These are phyloP conservation scores for Tolypocladium nubicola DNA, from an alignment of 2,329 filamentous ascomycete species.

Conservation along the genomic window DNA sequence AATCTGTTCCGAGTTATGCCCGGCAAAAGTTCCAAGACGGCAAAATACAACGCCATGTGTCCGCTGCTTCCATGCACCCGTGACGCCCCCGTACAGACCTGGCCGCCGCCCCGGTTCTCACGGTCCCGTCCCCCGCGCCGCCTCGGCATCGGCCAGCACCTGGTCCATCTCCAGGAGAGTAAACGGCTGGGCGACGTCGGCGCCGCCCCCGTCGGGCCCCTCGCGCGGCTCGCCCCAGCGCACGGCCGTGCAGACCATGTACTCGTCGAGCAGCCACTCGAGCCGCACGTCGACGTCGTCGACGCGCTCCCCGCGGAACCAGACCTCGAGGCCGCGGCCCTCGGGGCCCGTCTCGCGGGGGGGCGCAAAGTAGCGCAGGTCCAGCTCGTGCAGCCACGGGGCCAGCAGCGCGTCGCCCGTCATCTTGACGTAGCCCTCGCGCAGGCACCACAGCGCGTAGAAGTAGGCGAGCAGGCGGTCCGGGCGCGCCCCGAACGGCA, in stretches of 20 bases:
- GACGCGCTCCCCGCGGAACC: slow-evolving; percentile 17
- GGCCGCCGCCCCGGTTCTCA: neutral
- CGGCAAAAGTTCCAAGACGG: neutral
- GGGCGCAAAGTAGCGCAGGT: slow-evolving; percentile 54
- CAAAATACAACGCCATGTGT: neutral
- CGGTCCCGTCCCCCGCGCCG: neutral
- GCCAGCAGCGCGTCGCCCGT: slow-evolving; percentile 69
- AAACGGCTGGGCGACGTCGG: slow-evolving; percentile 22
- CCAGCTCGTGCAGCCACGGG: slow-evolving; percentile 58
- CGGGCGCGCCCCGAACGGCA: slow-evolving; percentile 14
- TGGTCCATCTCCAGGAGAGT: slow-evolving; percentile 25
- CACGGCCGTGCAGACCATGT: slow-evolving; percentile 44
- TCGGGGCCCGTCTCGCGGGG: slow-evolving; percentile 25
- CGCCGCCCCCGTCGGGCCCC: slow-evolving; percentile 29
- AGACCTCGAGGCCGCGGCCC: slow-evolving; percentile 15
- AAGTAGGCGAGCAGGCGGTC: slow-evolving; percentile 59
- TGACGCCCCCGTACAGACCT: too few relatives aligned
- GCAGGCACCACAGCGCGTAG: slow-evolving; percentile 69
- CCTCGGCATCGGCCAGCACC: slow-evolving; percentile 33
- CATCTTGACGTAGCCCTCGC: slow-evolving; percentile 77
- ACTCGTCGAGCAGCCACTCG: slow-evolving; percentile 35
- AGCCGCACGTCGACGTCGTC: slow-evolving; percentile 23
- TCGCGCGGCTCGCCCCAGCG: slow-evolving; percentile 15
- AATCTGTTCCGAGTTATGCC: neutral
- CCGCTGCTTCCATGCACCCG: neutral